Base-by-base conservation (phyloP, 345 rosid species). In the Moricandia arvensis region DNA sequence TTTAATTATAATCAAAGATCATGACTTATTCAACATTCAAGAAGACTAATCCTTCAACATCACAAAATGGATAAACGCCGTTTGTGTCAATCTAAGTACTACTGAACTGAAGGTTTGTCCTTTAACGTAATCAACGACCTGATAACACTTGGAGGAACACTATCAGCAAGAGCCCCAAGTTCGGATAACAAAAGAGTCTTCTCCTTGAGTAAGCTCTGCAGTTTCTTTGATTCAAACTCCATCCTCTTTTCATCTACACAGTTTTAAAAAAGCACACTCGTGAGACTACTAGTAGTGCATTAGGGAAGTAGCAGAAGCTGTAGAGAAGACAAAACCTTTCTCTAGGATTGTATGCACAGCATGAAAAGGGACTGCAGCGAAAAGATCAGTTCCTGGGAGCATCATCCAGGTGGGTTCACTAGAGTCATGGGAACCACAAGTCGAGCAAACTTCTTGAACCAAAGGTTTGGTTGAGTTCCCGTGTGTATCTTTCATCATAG, bases 171-270 rank as follows among this genome's bases (percentile, higher is more conserved):
- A 68, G 86, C 94, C 17, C 97, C 93, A 63, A 83, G 83, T 68
- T 93, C 96, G 5, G 91, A 96, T 76, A 88, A 78, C 26, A 31
- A 26, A 17, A 89, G 75, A 61, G 97, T 84, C 71, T 83, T 89
- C 80, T 95, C 96, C 68, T 96, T 91, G 17, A 89, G 82, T 64
- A 78, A 81, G 83, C 98, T 91, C 76, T 88, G 96, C 21, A 91
- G 73, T 75, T 85, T 89, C 69, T 93, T 88, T 2, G 87, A 80
- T 58, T 88, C 93, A 77, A 68, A 62, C 27, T 62, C 66, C 66
- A 62, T 34, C 17, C 21, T 35, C 66, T 34, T 17, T 62, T 35
- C 66, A 62, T 62, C 47, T 61, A 16, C 66, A 33, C 7, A 7
- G 30, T 55, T 10, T 3, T 3, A 69, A n/a, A n/a, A n/a, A 73